Evolutionary conservation across 148 eudicot genomes (phyloP).

Genomic region (Persicaria maculosa): DNA sequence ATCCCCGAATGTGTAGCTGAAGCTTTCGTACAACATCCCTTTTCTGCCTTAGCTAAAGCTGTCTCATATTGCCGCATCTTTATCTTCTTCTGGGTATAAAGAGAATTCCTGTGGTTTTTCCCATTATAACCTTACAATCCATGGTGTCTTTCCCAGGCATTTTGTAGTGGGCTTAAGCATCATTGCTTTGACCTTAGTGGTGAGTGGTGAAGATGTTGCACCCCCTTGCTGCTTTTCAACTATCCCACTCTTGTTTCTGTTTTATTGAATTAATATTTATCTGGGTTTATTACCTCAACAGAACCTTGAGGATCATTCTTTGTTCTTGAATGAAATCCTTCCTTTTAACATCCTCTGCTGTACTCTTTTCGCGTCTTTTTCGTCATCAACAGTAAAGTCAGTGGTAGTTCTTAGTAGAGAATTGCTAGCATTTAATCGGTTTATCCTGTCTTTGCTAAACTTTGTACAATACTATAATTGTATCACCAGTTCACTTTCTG

Average conservation of each 20-base stretch:
- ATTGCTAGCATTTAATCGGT: not conserved
- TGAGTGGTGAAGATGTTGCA: not conserved
- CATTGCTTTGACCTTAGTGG: not conserved
- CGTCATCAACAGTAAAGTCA: no score
- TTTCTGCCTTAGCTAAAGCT: not conserved
- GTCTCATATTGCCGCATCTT: not conserved
- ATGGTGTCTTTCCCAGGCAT: not conserved
- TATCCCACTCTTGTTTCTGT: not conserved
- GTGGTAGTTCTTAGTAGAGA: no score
- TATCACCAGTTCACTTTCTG: no score
- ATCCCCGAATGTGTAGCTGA: no score
- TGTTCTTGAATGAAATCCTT: not conserved
- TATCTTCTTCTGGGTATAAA: slow-evolving; percentile 1
- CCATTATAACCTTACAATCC: not conserved
- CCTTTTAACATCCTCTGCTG: slow-evolving; percentile 1
- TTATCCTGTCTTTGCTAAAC: not conserved
- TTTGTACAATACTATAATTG: not conserved
- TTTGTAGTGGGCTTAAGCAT: not conserved
- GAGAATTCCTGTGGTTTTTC: not conserved
- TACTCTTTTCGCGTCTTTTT: no score
- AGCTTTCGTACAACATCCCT: no score
- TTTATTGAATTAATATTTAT: not conserved
- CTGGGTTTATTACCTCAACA: not conserved
- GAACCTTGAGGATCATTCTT: not conserved
- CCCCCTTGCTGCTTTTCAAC: not conserved